Evolutionary conservation across 2,329 filamentous ascomycete species (phyloP).

Genomic region (Thermothelomyces thermophilus): DNA sequence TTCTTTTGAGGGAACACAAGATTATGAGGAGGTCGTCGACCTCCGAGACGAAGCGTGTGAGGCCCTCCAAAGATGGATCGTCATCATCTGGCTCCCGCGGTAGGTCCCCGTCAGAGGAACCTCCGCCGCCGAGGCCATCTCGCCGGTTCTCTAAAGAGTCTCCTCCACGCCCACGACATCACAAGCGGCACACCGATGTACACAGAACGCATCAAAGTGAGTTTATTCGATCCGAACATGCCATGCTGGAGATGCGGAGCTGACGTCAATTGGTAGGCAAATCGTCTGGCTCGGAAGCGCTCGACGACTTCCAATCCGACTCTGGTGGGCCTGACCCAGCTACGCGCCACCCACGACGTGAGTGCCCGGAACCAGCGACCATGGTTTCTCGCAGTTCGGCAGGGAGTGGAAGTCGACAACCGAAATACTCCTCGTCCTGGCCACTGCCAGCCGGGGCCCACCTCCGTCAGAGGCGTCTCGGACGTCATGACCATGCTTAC

Average conservation of each 20-base stretch:
- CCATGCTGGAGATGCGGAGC: not conserved
- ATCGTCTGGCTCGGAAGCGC: not conserved
- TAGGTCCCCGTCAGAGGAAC: slow-evolving; percentile 17
- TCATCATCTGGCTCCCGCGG: slow-evolving; percentile 12
- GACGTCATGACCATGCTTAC: slow-evolving; percentile 1
- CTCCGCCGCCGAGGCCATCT: slow-evolving; percentile 5
- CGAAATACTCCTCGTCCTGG: slow-evolving; percentile 22
- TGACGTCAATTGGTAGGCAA: slow-evolving; percentile 7
- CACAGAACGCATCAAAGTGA: slow-evolving; percentile 4
- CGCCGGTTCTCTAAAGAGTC: slow-evolving; percentile 8
- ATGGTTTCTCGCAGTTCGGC: slow-evolving; percentile 12
- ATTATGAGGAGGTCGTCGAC: slow-evolving; percentile 18
- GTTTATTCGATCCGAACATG: not conserved
- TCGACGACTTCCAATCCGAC: not conserved
- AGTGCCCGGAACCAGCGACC: not conserved
- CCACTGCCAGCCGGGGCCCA: slow-evolving; percentile 12
- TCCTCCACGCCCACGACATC: slow-evolving; percentile 3
- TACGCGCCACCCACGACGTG: not conserved
- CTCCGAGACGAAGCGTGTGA: slow-evolving; percentile 15
- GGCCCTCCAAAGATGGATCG: slow-evolving; percentile 7
- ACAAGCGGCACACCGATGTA: slow-evolving; percentile 1
- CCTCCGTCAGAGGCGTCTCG: not conserved
- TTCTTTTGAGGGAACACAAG: slow-evolving; percentile 23
- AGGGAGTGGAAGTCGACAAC: slow-evolving; percentile 6
- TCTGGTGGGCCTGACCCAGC: not conserved